Conservation (phyloP, 208 protist species). For the Leishmania martiniquensis region DNA sequence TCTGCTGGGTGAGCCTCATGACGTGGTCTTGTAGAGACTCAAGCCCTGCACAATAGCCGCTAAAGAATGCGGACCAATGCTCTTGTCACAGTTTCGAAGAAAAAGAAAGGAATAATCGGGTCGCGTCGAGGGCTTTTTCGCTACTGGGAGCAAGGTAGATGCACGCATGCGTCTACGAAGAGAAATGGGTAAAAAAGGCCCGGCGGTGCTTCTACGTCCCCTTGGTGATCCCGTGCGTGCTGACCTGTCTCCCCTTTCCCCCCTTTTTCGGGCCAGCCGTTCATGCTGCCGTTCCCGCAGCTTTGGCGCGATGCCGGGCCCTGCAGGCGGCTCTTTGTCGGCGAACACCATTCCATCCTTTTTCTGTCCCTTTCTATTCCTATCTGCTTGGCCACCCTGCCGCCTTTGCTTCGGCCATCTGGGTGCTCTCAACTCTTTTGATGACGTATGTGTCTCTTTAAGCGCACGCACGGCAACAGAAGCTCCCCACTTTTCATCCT, state of each 20-base stretch:
- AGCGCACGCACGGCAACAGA: not conserved
- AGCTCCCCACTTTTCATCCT: not conserved
- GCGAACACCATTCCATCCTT: not conserved
- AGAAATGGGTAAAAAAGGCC: not conserved
- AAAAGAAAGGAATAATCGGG: not conserved
- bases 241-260: not conserved
- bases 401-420: not conserved
- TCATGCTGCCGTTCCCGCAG: not conserved
- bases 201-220: not conserved
- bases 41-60: not conserved
- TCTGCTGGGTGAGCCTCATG: not conserved
- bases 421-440: not conserved
- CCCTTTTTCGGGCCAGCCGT: not conserved
- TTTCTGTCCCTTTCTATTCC: constrained; percentile 9
- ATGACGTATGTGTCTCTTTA: not conserved
- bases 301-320: not conserved
- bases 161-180: not conserved
- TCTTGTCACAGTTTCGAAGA: not conserved
- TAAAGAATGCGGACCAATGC: not conserved
- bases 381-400: constrained; percentile 6
- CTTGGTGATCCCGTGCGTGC: not conserved
- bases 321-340: not conserved
- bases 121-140: not conserved
- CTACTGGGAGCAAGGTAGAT: not conserved
- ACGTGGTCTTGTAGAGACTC: not conserved